Evolutionary conservation across 176 grass and related monocot species (phyloP).

Genomic region (Lolium rigidum): DNA sequence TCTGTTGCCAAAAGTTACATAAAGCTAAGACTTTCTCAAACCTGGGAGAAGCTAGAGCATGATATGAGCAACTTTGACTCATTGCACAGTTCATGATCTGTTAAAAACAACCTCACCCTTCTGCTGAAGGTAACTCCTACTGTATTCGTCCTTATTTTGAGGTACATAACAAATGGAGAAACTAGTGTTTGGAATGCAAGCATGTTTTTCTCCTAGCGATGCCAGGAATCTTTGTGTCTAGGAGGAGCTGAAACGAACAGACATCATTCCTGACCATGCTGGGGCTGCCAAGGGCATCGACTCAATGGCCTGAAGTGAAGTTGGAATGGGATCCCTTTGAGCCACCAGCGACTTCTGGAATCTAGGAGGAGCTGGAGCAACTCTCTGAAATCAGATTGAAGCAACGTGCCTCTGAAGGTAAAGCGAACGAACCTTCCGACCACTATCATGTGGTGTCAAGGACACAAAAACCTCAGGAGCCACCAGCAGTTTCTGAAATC

Average conservation of each 20-base stretch:
- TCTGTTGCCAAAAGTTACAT: not conserved
- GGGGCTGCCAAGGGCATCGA: not conserved
- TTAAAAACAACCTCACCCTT: not conserved
- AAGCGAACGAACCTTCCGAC: no score
- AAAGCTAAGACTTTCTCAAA: not conserved
- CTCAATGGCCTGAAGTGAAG: not conserved
- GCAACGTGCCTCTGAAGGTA: not conserved
- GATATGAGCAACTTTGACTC: not conserved
- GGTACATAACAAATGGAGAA: not conserved
- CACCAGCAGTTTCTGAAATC: not conserved
- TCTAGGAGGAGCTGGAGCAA: not conserved
- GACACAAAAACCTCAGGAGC: not conserved
- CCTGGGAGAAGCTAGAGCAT: slow-evolving; percentile 13
- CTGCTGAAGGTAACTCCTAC: not conserved
- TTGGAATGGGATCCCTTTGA: not conserved
- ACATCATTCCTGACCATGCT: not conserved
- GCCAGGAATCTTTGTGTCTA: not conserved
- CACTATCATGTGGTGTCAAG: not conserved
- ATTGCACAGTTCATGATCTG: not conserved
- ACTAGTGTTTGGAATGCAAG: not conserved
- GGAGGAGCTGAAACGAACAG: not conserved
- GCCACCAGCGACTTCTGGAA: not conserved
- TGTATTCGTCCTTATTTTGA: not conserved
- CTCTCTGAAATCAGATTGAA: not conserved
- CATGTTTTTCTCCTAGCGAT: not conserved